Evolutionary conservation across 169 alveolate species (phyloP).

Genomic region (Besnoitia besnoiti): DNA sequence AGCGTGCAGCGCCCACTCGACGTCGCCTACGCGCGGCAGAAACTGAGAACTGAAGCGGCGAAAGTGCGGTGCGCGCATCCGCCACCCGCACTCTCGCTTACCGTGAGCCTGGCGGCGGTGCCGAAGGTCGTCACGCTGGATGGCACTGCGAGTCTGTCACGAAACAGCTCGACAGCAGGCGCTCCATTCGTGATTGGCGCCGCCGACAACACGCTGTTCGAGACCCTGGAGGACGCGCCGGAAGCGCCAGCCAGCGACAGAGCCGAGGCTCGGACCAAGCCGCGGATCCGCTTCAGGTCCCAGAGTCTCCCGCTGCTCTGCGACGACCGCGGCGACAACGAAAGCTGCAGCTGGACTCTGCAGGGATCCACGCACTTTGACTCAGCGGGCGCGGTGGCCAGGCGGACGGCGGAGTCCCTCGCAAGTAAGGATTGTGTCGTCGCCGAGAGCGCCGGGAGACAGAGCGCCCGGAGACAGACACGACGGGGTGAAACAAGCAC

Average conservation of each 20-base stretch:
- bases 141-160: not conserved
- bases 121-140: not conserved
- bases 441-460: no score
- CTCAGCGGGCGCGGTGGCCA: not conserved
- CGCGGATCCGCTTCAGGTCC: not conserved
- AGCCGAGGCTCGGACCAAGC: not conserved
- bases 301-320: not conserved
- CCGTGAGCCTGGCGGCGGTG: not conserved
- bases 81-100: not conserved
- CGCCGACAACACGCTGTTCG: not conserved
- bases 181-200: not conserved
- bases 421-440: slow-evolving; percentile 4
- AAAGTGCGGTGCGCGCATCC: not conserved
- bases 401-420: slow-evolving; percentile 6
- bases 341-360: not conserved
- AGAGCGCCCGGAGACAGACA: no score
- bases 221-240: not conserved
- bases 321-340: not conserved
- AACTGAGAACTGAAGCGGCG: not conserved
- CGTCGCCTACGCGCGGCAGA: not conserved
- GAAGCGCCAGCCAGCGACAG: not conserved
- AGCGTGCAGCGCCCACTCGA: not conserved
- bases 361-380: not conserved
- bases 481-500: no score
- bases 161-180: not conserved